Conservation (phyloP, 768 basidiomycete species). For the Leccinum aurantiacum region DNA sequence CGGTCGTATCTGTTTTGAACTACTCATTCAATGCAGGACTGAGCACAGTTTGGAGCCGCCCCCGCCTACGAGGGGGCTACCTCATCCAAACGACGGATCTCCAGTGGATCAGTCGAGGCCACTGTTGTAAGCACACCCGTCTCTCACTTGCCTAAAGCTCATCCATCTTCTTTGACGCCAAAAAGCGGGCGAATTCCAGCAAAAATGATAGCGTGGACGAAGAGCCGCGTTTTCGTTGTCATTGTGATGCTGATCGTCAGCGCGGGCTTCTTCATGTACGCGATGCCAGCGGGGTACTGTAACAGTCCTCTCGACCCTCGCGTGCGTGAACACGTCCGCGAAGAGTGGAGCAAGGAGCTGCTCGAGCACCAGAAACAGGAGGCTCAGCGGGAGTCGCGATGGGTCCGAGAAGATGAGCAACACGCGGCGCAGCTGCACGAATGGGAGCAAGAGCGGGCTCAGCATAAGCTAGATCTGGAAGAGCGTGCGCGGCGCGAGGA, state of each 20-base stretch:
- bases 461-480: slow-evolving; percentile 17
- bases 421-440: slow-evolving; percentile 7
- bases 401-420: slow-evolving; percentile 20
- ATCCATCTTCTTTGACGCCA: background rate
- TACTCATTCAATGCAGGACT: no score
- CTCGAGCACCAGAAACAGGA: slow-evolving; percentile 19
- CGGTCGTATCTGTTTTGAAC: no score
- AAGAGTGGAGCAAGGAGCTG: slow-evolving; percentile 22
- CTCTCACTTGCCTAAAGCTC: background rate
- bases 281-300: slow-evolving; percentile 17
- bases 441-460: slow-evolving; percentile 22
- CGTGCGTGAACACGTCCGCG: slow-evolving; percentile 21
- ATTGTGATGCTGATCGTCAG: slow-evolving; percentile 4
- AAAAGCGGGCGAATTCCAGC: background rate
- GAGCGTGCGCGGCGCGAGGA: slow-evolving; percentile 22
- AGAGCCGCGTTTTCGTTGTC: background rate
- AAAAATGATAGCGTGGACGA: background rate
- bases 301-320: slow-evolving; percentile 19
- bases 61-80: no score
- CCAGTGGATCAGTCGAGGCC: background rate
- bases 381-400: slow-evolving; percentile 13
- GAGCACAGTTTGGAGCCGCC: no score
- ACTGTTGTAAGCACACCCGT: slow-evolving; percentile 5
- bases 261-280: slow-evolving; percentile 3
- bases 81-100: background rate